Conservation (phyloP, 1,139 yeast genomes). For the Hansenula sp. region DNA sequence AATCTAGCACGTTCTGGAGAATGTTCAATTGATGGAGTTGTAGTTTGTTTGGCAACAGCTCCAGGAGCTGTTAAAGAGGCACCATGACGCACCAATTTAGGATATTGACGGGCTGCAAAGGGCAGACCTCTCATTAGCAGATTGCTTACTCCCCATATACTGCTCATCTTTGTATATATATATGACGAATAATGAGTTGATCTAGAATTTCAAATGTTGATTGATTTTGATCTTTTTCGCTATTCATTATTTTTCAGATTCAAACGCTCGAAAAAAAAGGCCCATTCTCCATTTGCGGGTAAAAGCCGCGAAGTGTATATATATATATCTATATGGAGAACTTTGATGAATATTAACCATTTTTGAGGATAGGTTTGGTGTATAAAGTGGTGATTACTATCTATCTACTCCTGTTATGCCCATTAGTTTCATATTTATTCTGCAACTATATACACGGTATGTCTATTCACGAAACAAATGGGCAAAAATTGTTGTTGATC, state of each 20-base stretch:
- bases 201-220: neutral
- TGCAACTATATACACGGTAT: neutral
- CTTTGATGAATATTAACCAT: no score
- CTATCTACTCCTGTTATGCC: neutral
- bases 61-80: slow-evolving; percentile 53
- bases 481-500: neutral
- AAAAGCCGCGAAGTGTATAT: neutral
- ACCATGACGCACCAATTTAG: slow-evolving; percentile 23
- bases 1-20: slow-evolving; percentile 53
- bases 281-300: neutral
- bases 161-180: slow-evolving; percentile 10
- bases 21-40: slow-evolving; percentile 45
- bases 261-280: no score
- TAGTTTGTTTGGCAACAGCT: slow-evolving; percentile 46
- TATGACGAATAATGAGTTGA: neutral
- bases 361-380: no score
- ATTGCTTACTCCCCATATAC: slow-evolving; percentile 8
- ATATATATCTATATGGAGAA: no score
- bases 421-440: neutral
- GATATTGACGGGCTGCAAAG: slow-evolving; percentile 11
- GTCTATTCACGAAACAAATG: neutral
- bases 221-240: neutral
- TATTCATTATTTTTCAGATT: neutral
- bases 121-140: slow-evolving; percentile 1
- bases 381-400: no score